phyloP scores from a whole-genome alignment of 2,329 filamentous ascomycete genomes.

The Epicoccum nigrum region DNA sequence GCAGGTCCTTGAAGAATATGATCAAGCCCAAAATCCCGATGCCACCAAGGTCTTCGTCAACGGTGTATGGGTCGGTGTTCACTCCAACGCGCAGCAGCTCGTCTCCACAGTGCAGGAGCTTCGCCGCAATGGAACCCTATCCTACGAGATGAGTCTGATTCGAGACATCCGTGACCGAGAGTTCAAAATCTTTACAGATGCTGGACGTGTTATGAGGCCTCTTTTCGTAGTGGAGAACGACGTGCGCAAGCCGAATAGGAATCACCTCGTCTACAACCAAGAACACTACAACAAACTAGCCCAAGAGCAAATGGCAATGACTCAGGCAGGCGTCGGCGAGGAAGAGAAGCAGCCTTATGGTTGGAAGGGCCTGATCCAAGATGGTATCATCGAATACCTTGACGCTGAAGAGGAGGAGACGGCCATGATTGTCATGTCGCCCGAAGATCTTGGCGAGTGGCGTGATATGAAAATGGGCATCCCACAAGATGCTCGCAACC shows the following conservation, averaged over 20 bases:
- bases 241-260: slow-evolving; percentile 72
- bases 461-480: slow-evolving; percentile 53
- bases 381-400: slow-evolving; percentile 91
- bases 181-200: slow-evolving; percentile 98
- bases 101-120: slow-evolving; percentile 79
- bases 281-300: slow-evolving; percentile 79
- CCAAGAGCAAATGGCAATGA: slow-evolving; percentile 69
- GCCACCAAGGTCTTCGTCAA: slow-evolving; percentile 99
- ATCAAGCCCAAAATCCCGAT: slow-evolving; percentile 71
- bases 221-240: slow-evolving; percentile 94
- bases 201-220: slow-evolving; percentile 90
- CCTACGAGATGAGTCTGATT: slow-evolving; percentile 91
- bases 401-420: slow-evolving; percentile 99
- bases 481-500: slow-evolving; percentile 42
- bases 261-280: slow-evolving; percentile 79
- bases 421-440: slow-evolving; percentile 99
- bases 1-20: slow-evolving; percentile 94
- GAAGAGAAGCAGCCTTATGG: slow-evolving; percentile 73
- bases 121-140: slow-evolving; percentile 80
- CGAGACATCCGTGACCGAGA: slow-evolving; percentile 96
- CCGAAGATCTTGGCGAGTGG: slow-evolving; percentile 81
- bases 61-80: slow-evolving; percentile 96
- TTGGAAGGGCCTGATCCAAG: slow-evolving; percentile 84
- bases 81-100: slow-evolving; percentile 84
- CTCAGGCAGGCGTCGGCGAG: slow-evolving; percentile 60